phyloP scores from a whole-genome alignment of 805 yeast genomes.

The Starmerella kuoi region DNA sequence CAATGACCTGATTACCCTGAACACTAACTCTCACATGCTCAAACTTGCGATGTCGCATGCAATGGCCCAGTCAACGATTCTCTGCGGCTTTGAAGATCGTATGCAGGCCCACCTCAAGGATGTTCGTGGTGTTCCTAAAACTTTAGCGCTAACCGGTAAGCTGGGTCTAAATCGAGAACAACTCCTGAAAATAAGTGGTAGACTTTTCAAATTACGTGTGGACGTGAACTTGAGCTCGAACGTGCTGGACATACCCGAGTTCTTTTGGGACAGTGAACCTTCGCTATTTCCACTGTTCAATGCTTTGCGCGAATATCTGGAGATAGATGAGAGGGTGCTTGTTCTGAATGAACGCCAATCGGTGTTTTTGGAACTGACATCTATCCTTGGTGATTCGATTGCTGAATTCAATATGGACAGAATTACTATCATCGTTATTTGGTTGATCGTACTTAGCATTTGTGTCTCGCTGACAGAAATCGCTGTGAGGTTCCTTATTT shows the following conservation, averaged over 20 bases:
- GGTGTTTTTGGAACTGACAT: slow-evolving; percentile 86
- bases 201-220: slow-evolving; percentile 75
- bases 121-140: slow-evolving; percentile 79
- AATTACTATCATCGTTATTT: slow-evolving; percentile 79
- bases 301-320: slow-evolving; percentile 84
- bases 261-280: slow-evolving; percentile 92
- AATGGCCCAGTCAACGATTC: slow-evolving; percentile 88
- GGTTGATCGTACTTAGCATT: slow-evolving; percentile 67
- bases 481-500: slow-evolving; percentile 18
- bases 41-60: slow-evolving; percentile 92
- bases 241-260: slow-evolving; percentile 88
- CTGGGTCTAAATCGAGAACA: slow-evolving; percentile 77
- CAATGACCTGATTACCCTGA: slow-evolving; percentile 84
- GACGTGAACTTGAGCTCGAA: slow-evolving; percentile 87
- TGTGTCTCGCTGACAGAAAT: slow-evolving; percentile 36
- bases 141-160: slow-evolving; percentile 79
- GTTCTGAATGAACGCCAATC: slow-evolving; percentile 88
- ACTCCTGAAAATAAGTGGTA: slow-evolving; percentile 76
- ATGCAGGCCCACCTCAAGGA: slow-evolving; percentile 74
- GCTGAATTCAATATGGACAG: slow-evolving; percentile 87
- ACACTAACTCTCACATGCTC: slow-evolving; percentile 84
- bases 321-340: slow-evolving; percentile 87
- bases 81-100: slow-evolving; percentile 81
- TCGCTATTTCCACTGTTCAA: slow-evolving; percentile 82
- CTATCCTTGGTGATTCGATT: slow-evolving; percentile 83